Evolutionary conservation across 2,329 filamentous ascomycete species (phyloP).

Genomic region (Nemania sp.): DNA sequence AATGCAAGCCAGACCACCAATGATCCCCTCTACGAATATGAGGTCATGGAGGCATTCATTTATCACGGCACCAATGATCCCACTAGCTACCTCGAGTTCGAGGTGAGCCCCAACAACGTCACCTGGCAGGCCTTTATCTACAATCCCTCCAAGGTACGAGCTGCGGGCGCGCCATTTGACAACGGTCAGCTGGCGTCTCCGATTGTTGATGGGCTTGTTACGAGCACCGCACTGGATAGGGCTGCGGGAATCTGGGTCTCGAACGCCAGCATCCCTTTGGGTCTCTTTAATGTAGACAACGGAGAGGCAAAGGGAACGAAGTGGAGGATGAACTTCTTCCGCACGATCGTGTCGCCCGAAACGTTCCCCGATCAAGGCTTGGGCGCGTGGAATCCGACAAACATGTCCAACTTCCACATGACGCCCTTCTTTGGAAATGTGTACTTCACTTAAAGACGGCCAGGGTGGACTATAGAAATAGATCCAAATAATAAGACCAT

Average conservation of each 20-base stretch:
- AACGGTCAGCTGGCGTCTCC: conserved; percentile 57
- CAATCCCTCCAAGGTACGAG: conserved; percentile 61
- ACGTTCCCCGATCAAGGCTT: conserved; percentile 59
- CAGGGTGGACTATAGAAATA: not conserved
- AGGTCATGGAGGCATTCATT: conserved; percentile 65
- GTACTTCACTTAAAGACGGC: conserved; percentile 37
- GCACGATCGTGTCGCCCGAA: conserved; percentile 57
- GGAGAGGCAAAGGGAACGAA: conserved; percentile 57
- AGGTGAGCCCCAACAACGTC: conserved; percentile 63
- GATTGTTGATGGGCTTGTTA: conserved; percentile 56
- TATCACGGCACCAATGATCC: conserved; percentile 60
- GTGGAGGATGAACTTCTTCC: conserved; percentile 67
- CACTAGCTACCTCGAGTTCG: conserved; percentile 63
- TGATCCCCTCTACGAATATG: conserved; percentile 61
- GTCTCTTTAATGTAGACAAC: conserved; percentile 61
- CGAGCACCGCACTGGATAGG: conserved; percentile 56
- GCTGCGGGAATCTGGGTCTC: conserved; percentile 56
- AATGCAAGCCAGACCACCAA: conserved; percentile 58
- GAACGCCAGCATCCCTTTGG: conserved; percentile 58
- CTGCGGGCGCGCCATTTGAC: conserved; percentile 57
- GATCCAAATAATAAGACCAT: conserved; percentile 3
- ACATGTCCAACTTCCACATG: conserved; percentile 62
- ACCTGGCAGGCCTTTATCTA: conserved; percentile 65
- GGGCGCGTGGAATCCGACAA: conserved; percentile 60
- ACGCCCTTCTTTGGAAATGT: conserved; percentile 57